A percentile compares a stretch with the other conserved stretches of the same genome.
phyloP scores from a whole-genome alignment of 129 eudicot species.

The Rutidosis leptorrhynchoides region DNA sequence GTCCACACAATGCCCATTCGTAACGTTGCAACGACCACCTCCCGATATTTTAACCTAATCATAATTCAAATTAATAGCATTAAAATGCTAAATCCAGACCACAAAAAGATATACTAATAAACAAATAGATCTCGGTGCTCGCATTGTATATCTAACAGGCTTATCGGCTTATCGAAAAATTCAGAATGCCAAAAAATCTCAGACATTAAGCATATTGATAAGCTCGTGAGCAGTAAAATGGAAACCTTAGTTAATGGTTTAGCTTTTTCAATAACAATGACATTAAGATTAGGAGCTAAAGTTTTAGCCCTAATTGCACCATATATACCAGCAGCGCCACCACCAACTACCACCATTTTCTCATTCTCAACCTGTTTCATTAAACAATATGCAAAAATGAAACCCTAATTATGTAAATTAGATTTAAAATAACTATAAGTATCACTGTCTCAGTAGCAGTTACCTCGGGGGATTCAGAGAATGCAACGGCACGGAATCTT shows the following conservation, averaged over 20 bases:
- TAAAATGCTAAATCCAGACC: background rate
- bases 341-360: slow-evolving; percentile 78
- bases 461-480: slow-evolving; percentile 33
- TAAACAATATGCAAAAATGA: slow-evolving; percentile 1
- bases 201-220: background rate
- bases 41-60: slow-evolving; percentile 90
- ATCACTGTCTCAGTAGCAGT: background rate
- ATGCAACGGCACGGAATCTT: slow-evolving; percentile 21
- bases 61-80: slow-evolving; percentile 2
- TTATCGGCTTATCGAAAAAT: background rate
- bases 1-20: slow-evolving; percentile 83
- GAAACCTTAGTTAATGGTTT: slow-evolving; percentile 79
- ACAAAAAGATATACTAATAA: too few species aligned
- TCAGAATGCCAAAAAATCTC: background rate
- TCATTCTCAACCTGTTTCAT: slow-evolving; percentile 51
- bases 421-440: background rate
- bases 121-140: background rate
- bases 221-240: background rate
- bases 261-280: slow-evolving; percentile 80
- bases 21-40: slow-evolving; percentile 95
- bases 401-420: background rate
- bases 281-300: slow-evolving; percentile 72
- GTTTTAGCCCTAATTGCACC: slow-evolving; percentile 96
- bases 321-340: slow-evolving; percentile 91
- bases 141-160: background rate